These are phyloP conservation scores for Vigna unguiculata DNA, from an alignment of 306 rosid genomes.

Conservation along the genomic window DNA sequence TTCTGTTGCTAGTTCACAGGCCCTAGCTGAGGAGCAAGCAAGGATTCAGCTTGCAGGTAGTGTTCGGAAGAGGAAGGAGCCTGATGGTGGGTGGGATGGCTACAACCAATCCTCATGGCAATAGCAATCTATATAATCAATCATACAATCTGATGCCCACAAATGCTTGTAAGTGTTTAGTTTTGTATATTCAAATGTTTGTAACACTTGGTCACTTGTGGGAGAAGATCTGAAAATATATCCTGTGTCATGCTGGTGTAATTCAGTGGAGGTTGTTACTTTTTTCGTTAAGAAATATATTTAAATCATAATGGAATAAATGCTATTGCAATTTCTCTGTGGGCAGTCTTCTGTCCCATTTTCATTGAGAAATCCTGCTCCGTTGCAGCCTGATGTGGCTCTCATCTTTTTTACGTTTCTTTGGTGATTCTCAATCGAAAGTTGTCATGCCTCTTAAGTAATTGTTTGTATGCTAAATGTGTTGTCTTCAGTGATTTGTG, in stretches of 20 bases:
- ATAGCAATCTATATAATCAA: slow-evolving; percentile 43
- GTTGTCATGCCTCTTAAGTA: background rate
- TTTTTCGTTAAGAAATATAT: slow-evolving; percentile 44
- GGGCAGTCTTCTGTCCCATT: slow-evolving; percentile 29
- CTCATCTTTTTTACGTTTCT: background rate
- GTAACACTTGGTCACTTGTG: slow-evolving; percentile 45
- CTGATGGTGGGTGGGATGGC: slow-evolving; percentile 78
- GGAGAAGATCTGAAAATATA: slow-evolving; percentile 42
- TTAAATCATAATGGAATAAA: slow-evolving; percentile 45
- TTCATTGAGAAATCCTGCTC: slow-evolving; percentile 34
- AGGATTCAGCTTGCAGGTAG: slow-evolving; percentile 62
- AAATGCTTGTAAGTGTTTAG: slow-evolving; percentile 54
- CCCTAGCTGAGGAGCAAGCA: slow-evolving; percentile 61
- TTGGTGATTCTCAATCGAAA: background rate
- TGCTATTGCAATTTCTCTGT: slow-evolving; percentile 37
- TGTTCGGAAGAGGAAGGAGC: slow-evolving; percentile 74
- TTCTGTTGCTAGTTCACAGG: slow-evolving; percentile 67
- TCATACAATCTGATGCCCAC: slow-evolving; percentile 39
- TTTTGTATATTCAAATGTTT: slow-evolving; percentile 51
- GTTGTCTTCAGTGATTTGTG: slow-evolving; percentile 64
- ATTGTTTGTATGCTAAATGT: slow-evolving; percentile 30
- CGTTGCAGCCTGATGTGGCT: background rate
- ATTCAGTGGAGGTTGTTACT: slow-evolving; percentile 41
- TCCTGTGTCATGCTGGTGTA: slow-evolving; percentile 43
- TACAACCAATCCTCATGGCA: slow-evolving; percentile 72